Conservation (phyloP, 2,329 filamentous ascomycete species). For the Aspergillus pseudoviridinutans region DNA sequence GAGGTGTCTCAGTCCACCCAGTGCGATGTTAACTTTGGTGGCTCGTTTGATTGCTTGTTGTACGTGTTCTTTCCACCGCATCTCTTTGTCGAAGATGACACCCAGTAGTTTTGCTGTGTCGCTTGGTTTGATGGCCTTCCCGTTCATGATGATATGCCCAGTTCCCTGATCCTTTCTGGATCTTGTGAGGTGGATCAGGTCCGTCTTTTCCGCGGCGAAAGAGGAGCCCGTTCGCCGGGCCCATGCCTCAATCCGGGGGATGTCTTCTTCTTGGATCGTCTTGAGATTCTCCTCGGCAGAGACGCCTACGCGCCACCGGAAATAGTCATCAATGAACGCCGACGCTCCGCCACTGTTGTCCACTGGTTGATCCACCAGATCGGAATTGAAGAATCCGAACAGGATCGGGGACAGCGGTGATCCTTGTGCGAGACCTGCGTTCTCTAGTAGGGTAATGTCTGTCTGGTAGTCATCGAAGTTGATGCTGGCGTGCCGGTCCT, state of each 20-base stretch:
- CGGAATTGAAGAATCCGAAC: conserved; percentile 36
- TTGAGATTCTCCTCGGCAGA: conserved; percentile 22
- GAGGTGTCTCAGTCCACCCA: conserved; percentile 18
- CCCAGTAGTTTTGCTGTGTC: conserved; percentile 16
- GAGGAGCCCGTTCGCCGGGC: conserved; percentile 20
- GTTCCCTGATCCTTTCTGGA: too few relatives aligned
- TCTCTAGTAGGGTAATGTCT: neutral
- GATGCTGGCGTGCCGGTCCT: too few relatives aligned
- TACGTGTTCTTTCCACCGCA: conserved; percentile 21
- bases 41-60: conserved; percentile 17
- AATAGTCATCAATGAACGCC: conserved; percentile 30
- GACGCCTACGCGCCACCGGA: conserved; percentile 14
- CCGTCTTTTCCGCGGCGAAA: conserved; percentile 28
- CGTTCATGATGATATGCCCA: too few relatives aligned
- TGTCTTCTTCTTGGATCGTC: conserved; percentile 17
- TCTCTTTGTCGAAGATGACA: conserved; percentile 20
- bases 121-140: too few relatives aligned
- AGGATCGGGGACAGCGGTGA: conserved; percentile 34
- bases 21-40: conserved; percentile 13
- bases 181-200: conserved; percentile 20
- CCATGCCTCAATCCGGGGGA: conserved; percentile 24
- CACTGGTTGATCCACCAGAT: conserved; percentile 29
- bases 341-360: conserved; percentile 20
- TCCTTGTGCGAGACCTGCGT: conserved; percentile 17
- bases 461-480: conserved; percentile 15